Evolutionary conservation across 1,139 yeast species (phyloP), one percentile per base, ranked within the genome.

Genomic region (Schwanniomyces etchellsii): DNA sequence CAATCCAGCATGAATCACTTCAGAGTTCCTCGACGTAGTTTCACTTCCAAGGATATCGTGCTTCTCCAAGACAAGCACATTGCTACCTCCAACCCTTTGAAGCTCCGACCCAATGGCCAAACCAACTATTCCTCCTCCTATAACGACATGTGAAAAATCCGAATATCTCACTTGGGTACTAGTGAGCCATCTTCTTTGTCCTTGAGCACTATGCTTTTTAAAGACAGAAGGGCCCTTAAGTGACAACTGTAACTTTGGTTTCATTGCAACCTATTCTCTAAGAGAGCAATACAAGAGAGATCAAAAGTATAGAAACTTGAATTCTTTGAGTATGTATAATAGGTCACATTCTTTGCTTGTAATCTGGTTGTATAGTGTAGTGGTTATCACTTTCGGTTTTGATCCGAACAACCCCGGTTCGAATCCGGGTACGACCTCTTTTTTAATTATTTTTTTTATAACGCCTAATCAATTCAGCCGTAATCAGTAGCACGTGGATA

Each of bases 391-490:
- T 46, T 48, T 58, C 56, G 71, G 72, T 64, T 65, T 57, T 65
- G 71, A 64, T 80, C 88, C 89, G 79, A 63, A 69, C 77, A 77
- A 81, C 91, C 86, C 88, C 89, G 81, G 89, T 81, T 81, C 89
- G 91, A 81, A 79, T 80, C 91, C 89, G 89, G 89, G 88, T 76
- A 77, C 77, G 88, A 81, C 88, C 89, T 81, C 47, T 47, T 67
- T 66, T 55, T 32, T 30, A n/a, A 25, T 25, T 14, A 7, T 25
- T 7, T 7, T 11, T 25, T 25, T 25, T 9, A 12, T 7, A 25
- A 25, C 25, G 12, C 11, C 9, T 7, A 7, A 18, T 10, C 7
- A 18, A 18, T 9, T 9, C n/a, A n/a, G n/a, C n/a, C n/a, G n/a
- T n/a, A n/a, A n/a, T n/a, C n/a, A n/a, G n/a, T n/a, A n/a, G n/a